Base-by-base conservation (phyloP, 2,329 filamentous ascomycete species). In the Mycocentrospora acerina region DNA sequence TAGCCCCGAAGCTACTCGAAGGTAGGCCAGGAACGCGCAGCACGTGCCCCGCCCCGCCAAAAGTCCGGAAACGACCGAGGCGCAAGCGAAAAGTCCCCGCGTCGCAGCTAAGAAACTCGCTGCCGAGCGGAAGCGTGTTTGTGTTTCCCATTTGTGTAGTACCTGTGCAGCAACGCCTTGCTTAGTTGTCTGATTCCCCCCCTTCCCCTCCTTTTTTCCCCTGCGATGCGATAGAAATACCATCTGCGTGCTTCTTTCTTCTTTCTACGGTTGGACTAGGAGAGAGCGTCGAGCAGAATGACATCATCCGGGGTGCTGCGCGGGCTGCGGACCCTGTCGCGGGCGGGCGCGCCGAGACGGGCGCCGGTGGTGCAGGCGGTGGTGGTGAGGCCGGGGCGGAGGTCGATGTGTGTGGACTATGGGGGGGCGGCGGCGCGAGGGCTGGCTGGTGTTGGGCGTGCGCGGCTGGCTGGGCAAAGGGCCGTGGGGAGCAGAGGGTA, bases 281-380 rank as follows among this genome's bases (percentile, higher is more conserved):
- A 22, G n/a, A n/a, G n/a, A n/a, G n/a, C n/a, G 19, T 22, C 9
- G 19, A 6, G 19, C 19, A 22, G 19, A 28, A 66, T 66, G 62
- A 64, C 60, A 61, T 64, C 62, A 65, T 53, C 49, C 46, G 59
- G 57, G 35, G 56, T 52, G 26, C 47, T 65, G 40, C 46, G 46
- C 43, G 57, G 49, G 39, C 44, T 64, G 29, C 52, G 51, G 30
- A 46, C 49, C 29, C 54, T 62, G 41, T 55, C 53, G 53, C 57
- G 59, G 43, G 45, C 40, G 17, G 52, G 43, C 50, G 40, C 46
- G 29, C 43, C 50, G 40, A 53, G 40, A 35, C 44, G 39, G 11
- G 29, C 37, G 15, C 31, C 37, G 33, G 29, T 30, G n/a, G n/a
- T n/a, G n/a, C n/a, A n/a, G n/a, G n/a, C n/a, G n/a, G n/a, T n/a